These are phyloP conservation scores for Lentinula edodes DNA, from an alignment of 768 basidiomycete species.

Conservation along the genomic window DNA sequence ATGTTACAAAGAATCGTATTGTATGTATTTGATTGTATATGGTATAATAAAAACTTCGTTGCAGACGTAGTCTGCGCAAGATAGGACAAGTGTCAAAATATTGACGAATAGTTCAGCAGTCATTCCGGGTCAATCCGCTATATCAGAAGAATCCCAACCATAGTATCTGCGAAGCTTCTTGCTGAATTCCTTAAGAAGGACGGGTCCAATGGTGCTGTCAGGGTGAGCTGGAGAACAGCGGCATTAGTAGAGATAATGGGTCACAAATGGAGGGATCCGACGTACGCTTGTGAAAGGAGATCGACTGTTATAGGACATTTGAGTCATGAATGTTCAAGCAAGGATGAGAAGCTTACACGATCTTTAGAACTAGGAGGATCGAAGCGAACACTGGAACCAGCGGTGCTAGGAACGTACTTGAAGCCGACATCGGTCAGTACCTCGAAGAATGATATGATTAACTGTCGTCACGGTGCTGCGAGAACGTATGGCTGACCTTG, in stretches of 20 bases:
- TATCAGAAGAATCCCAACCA: slow-evolving; percentile 56
- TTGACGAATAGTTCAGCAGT: not conserved
- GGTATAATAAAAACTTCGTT: not conserved
- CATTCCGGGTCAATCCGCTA: slow-evolving; percentile 16
- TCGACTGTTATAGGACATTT: slow-evolving; percentile 36
- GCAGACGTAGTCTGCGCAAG: no score
- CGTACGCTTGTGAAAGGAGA: slow-evolving; percentile 75
- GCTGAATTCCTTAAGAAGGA: slow-evolving; percentile 46
- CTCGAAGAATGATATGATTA: slow-evolving; percentile 25
- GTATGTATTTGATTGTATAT: slow-evolving; percentile 27
- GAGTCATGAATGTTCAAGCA: not conserved
- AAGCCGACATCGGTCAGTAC: slow-evolving; percentile 80
- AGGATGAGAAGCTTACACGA: slow-evolving; percentile 26
- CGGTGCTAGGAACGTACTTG: slow-evolving; percentile 63
- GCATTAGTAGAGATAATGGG: not conserved
- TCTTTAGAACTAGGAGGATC: slow-evolving; percentile 59
- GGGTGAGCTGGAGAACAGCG: slow-evolving; percentile 55
- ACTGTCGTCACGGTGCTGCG: not conserved
- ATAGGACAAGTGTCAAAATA: no score
- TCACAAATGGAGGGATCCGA: slow-evolving; percentile 13
- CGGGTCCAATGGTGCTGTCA: slow-evolving; percentile 53
- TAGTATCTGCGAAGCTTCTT: slow-evolving; percentile 58
- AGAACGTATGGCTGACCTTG: slow-evolving; percentile 38
- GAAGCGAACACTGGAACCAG: slow-evolving; percentile 80
- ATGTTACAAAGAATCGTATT: not conserved